phyloP scores from a whole-genome alignment of 352 stramenopile genomes.

The Phytopythium montanum region DNA sequence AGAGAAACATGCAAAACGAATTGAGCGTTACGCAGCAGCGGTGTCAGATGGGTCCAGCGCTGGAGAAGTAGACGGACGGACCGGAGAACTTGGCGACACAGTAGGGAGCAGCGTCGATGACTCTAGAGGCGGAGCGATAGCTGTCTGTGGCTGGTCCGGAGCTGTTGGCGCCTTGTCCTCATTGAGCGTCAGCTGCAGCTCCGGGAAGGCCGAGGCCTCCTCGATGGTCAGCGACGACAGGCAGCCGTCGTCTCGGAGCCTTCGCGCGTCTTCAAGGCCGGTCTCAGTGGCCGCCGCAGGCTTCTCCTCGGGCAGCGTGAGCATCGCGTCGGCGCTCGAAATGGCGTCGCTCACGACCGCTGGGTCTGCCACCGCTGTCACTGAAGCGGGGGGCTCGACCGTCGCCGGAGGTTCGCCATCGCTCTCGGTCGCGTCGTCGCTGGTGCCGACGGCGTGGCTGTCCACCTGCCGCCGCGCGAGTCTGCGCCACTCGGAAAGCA shows the following conservation, averaged over 20 bases:
- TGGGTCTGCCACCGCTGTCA: not conserved
- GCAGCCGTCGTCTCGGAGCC: not conserved
- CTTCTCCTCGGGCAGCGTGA: not conserved
- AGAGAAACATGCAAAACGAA: not conserved
- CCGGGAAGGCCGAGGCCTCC: not conserved
- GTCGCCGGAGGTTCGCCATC: not conserved
- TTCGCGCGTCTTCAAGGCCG: not conserved
- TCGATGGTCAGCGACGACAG: slow-evolving; percentile 4
- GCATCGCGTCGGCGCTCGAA: slow-evolving; percentile 6
- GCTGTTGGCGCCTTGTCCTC: not conserved
- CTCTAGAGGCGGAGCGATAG: not conserved
- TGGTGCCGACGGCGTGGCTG: slow-evolving; percentile 6
- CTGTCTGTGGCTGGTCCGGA: too few species aligned
- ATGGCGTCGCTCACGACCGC: not conserved
- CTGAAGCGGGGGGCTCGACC: not conserved
- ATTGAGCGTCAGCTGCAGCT: slow-evolving; percentile 2
- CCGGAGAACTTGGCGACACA: not conserved
- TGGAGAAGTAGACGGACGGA: not conserved
- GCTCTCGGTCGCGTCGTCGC: not conserved
- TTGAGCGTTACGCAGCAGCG: not conserved
- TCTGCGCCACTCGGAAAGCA: slow-evolving; percentile 46
- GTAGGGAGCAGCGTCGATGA: not conserved
- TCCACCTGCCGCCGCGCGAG: slow-evolving; percentile 29
- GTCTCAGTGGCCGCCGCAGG: not conserved
- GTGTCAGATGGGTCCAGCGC: not conserved